A percentile compares a stretch with the other conserved stretches of the same genome.
phyloP scores from a whole-genome alignment of 192 early-diverging fungal genomes.

The Coemansia sp. region DNA sequence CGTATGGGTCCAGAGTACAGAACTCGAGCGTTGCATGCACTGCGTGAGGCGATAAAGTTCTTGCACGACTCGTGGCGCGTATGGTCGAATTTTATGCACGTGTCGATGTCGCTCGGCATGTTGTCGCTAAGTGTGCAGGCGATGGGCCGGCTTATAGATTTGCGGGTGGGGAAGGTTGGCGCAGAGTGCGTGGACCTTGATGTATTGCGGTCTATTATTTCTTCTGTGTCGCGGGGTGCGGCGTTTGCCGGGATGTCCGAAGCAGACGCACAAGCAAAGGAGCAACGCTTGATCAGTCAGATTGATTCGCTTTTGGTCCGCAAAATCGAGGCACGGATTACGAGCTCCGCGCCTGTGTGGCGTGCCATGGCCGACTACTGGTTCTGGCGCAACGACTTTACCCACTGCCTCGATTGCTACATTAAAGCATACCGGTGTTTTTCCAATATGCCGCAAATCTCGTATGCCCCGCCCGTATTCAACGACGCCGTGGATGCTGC shows the following conservation, averaged over 20 bases:
- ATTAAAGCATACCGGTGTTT: slow-evolving; percentile 82
- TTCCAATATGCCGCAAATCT: slow-evolving; percentile 73
- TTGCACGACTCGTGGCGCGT: slow-evolving; percentile 86
- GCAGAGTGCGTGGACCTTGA: slow-evolving; percentile 78
- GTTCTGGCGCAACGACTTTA: slow-evolving; percentile 61
- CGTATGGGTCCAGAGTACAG: slow-evolving; percentile 60
- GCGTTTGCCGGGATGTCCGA: slow-evolving; percentile 19
- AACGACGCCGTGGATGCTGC: slow-evolving; percentile 67
- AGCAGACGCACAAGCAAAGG: slow-evolving; percentile 55
- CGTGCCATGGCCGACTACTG: slow-evolving; percentile 74
- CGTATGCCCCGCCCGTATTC: slow-evolving; percentile 71
- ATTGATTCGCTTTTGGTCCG: slow-evolving; percentile 67
- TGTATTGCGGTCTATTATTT: slow-evolving; percentile 73
- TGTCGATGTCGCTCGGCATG: slow-evolving; percentile 73
- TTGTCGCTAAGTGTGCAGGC: slow-evolving; percentile 82
- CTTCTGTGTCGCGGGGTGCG: slow-evolving; percentile 59
- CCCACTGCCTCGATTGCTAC: slow-evolving; percentile 74
- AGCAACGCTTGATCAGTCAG: slow-evolving; percentile 20
- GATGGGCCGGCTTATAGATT: slow-evolving; percentile 79
- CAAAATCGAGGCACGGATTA: slow-evolving; percentile 74
- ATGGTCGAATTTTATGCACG: slow-evolving; percentile 90
- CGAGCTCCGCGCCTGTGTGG: slow-evolving; percentile 75
- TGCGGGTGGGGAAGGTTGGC: slow-evolving; percentile 49
- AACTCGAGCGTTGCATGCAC: slow-evolving; percentile 78
- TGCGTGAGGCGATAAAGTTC: slow-evolving; percentile 77